A percentile compares a stretch with the other conserved stretches of the same genome.
Evolutionary conservation across 164 flowering plant genomes (phyloP).

Genomic region (Cinnamomum micranthum): DNA sequence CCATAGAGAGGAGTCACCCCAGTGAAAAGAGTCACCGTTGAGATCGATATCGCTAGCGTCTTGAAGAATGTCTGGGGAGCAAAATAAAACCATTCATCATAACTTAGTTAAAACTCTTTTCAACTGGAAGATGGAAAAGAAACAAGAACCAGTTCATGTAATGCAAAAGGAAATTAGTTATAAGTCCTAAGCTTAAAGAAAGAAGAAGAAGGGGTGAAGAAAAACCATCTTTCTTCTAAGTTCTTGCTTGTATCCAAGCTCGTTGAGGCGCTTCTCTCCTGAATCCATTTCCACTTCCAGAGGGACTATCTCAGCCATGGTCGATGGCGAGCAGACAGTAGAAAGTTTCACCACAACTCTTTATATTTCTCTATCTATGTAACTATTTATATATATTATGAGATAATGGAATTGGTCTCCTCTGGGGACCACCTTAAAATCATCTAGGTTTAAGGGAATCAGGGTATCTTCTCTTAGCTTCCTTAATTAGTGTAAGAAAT

Average conservation of each 20-base stretch:
- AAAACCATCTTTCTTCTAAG: slow-evolving; percentile 67
- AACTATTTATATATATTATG: neutral
- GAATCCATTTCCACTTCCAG: slow-evolving; percentile 38
- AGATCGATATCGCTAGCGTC: slow-evolving; percentile 60
- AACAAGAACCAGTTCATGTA: neutral
- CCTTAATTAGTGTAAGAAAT: no score
- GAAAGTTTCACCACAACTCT: neutral
- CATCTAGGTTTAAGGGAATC: neutral
- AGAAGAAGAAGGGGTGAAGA: neutral
- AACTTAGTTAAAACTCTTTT: neutral
- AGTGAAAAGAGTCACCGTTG: slow-evolving; percentile 61
- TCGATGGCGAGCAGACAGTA: neutral
- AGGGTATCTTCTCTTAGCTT: no score
- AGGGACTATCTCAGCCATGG: neutral
- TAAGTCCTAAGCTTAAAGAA: neutral
- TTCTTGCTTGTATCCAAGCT: slow-evolving; percentile 74
- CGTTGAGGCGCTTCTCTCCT: slow-evolving; percentile 68
- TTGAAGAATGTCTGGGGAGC: slow-evolving; percentile 49
- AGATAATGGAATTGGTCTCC: neutral
- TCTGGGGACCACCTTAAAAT: neutral
- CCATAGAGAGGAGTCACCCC: slow-evolving; percentile 69
- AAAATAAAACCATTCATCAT: neutral
- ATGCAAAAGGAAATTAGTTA: neutral
- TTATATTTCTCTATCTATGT: neutral
- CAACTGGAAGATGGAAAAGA: neutral